phyloP scores from a whole-genome alignment of 805 yeast species.

The Barnettozyma californica region DNA sequence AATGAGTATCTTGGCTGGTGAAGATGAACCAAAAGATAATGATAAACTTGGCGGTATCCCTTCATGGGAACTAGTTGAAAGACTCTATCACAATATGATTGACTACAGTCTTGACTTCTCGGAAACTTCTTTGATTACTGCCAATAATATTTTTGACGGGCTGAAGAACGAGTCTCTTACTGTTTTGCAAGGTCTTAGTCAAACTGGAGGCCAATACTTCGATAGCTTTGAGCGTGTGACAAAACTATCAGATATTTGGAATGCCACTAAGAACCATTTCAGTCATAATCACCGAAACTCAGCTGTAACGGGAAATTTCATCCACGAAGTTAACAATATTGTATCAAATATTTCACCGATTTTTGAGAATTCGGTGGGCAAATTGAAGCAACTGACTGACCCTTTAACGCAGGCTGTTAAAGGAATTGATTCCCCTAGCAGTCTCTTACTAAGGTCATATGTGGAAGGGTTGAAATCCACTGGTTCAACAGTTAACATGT shows the following conservation, averaged over 20 bases:
- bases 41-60: conserved; percentile 4
- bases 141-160: background rate
- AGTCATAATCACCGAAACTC: background rate
- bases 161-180: background rate
- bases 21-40: background rate
- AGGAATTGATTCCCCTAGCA: background rate
- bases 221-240: background rate
- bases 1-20: background rate
- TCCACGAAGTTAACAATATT: no score
- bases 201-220: background rate
- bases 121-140: background rate
- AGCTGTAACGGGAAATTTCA: background rate
- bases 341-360: no score
- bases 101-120: conserved; percentile 4
- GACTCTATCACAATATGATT: conserved; percentile 2
- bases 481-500: background rate
- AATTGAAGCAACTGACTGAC: background rate
- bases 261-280: background rate
- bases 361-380: background rate
- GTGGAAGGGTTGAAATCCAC: background rate
- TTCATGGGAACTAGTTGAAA: conserved; percentile 13
- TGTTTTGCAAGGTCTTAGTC: no score
- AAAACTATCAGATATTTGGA: background rate
- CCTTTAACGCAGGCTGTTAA: background rate
- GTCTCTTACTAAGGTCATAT: background rate